phyloP scores from a whole-genome alignment of 805 yeast genomes.

The Metschnikowia proteae region DNA sequence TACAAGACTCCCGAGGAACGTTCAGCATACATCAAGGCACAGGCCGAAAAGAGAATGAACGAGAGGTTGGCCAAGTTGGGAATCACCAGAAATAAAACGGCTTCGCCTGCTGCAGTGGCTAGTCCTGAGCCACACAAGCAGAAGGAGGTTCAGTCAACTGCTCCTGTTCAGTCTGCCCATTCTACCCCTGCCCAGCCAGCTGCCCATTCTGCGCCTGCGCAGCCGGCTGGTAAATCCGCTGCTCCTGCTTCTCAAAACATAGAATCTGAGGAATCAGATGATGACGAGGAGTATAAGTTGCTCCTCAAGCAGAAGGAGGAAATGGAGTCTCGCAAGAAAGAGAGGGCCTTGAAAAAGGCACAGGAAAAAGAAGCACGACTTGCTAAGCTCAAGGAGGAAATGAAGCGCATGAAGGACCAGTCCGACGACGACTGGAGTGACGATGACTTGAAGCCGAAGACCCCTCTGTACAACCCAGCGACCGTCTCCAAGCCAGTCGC shows the following conservation, averaged over 20 bases:
- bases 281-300: conserved; percentile 43
- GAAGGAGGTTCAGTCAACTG: not conserved
- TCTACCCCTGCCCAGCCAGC: not conserved
- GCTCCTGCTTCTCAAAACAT: not conserved
- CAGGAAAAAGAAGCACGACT: conserved; percentile 58
- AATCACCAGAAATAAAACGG: conserved; percentile 41
- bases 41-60: conserved; percentile 71
- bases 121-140: conserved; percentile 2
- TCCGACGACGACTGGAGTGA: conserved; percentile 23
- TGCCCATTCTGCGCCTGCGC: no score
- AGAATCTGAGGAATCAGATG: conserved; percentile 34
- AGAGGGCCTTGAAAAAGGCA: conserved; percentile 48
- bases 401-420: conserved; percentile 38
- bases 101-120: not conserved
- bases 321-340: conserved; percentile 41
- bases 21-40: conserved; percentile 77
- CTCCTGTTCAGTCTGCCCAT: not conserved
- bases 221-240: no score
- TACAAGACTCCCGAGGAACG: conserved; percentile 60
- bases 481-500: conserved; percentile 1
- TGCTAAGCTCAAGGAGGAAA: conserved; percentile 55
- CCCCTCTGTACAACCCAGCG: conserved; percentile 15
- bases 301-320: conserved; percentile 43
- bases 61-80: conserved; percentile 82
- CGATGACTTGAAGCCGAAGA: conserved; percentile 26